A percentile compares a stretch with the other conserved stretches of the same genome.
Evolutionary conservation across 2,329 filamentous ascomycete species (phyloP).

Genomic region (Fusarium sarcochroum): DNA sequence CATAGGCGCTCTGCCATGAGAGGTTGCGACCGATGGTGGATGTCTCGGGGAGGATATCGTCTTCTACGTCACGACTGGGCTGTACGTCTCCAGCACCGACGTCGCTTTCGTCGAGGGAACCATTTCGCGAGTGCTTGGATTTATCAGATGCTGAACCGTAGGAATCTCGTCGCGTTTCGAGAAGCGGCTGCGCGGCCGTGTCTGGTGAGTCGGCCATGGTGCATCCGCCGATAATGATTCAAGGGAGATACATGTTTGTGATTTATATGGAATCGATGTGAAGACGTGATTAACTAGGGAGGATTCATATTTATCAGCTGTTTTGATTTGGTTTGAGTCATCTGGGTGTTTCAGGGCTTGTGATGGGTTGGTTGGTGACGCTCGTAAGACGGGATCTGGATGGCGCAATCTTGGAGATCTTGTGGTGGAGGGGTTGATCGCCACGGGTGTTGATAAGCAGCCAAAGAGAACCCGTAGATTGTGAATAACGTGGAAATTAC

Average conservation of each 20-base stretch:
- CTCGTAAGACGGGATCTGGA: slow-evolving; percentile 43
- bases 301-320: slow-evolving; percentile 22
- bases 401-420: slow-evolving; percentile 37
- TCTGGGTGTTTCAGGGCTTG: slow-evolving; percentile 17
- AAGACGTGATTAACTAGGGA: slow-evolving; percentile 9
- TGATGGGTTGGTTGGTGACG: slow-evolving; percentile 21
- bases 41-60: slow-evolving; percentile 72
- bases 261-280: not conserved
- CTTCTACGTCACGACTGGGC: slow-evolving; percentile 59
- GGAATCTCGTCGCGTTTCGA: slow-evolving; percentile 11
- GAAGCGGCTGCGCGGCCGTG: slow-evolving; percentile 22
- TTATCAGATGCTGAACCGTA: slow-evolving; percentile 11
- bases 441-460: not conserved
- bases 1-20: slow-evolving; percentile 74
- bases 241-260: not conserved
- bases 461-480: not conserved
- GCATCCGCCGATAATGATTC: not conserved
- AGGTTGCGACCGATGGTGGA: slow-evolving; percentile 71
- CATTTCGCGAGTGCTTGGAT: not conserved
- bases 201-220: slow-evolving; percentile 19
- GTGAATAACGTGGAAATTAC: not conserved
- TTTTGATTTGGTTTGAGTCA: not conserved
- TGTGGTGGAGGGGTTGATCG: not conserved
- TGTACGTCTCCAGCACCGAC: slow-evolving; percentile 1
- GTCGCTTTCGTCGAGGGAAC: slow-evolving; percentile 23